A percentile compares a stretch with the other conserved stretches of the same genome.
phyloP scores from a whole-genome alignment of 345 rosid genomes.

The Salix udensis region DNA sequence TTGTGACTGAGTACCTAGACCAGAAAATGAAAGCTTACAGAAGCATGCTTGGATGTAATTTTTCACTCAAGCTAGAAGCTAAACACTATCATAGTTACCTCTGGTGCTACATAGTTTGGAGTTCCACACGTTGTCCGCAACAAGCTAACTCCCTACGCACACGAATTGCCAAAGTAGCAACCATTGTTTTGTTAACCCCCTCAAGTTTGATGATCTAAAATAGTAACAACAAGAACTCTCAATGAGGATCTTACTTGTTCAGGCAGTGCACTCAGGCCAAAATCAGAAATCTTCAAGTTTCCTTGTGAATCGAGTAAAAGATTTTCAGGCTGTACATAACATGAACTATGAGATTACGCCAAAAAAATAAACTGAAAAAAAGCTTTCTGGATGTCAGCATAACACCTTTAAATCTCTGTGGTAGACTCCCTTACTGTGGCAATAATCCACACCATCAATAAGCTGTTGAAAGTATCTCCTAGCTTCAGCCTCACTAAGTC shows the following conservation, averaged over 20 bases:
- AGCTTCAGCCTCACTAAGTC: slow-evolving; percentile 87
- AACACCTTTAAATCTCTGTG: slow-evolving; percentile 91
- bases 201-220: background rate
- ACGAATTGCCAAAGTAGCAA: slow-evolving; percentile 12
- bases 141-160: slow-evolving; percentile 66
- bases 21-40: slow-evolving; percentile 15
- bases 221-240: background rate
- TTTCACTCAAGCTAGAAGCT: background rate
- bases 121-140: slow-evolving; percentile 95
- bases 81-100: slow-evolving; percentile 43
- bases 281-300: slow-evolving; percentile 88
- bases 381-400: background rate
- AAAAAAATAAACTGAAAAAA: background rate
- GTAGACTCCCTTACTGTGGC: slow-evolving; percentile 87
- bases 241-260: slow-evolving; percentile 52
- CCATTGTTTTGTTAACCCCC: background rate
- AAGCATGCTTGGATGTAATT: background rate
- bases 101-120: slow-evolving; percentile 97
- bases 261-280: slow-evolving; percentile 89
- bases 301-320: slow-evolving; percentile 89
- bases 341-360: slow-evolving; percentile 18
- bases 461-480: slow-evolving; percentile 89
- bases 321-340: slow-evolving; percentile 75
- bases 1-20: slow-evolving; percentile 89
- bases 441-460: slow-evolving; percentile 95